Conservation (phyloP, 352 stramenopile genomes). For the Globisporangium iwayamae region DNA sequence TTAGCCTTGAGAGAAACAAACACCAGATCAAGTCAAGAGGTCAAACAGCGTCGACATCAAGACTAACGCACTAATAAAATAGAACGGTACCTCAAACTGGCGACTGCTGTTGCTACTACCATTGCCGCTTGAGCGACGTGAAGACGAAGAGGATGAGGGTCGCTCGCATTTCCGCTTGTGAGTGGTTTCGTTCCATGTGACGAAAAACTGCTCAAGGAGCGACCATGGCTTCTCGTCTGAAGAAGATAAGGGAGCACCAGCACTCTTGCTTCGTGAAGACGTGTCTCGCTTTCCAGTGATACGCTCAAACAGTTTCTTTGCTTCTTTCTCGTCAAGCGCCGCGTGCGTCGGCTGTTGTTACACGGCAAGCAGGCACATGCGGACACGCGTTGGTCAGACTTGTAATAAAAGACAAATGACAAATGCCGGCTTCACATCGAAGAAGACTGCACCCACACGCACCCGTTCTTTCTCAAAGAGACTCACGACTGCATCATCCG, state of each 20-base stretch:
- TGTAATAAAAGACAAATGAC: not conserved
- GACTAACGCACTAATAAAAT: not conserved
- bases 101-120: constrained; percentile 7
- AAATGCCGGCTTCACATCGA: not conserved
- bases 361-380: not conserved
- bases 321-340: constrained; percentile 12
- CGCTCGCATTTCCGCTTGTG: constrained; percentile 16
- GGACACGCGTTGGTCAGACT: not conserved
- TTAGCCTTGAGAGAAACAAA: not conserved
- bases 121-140: constrained; percentile 10
- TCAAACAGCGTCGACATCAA: not conserved
- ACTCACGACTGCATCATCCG: constrained; percentile 27
- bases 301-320: constrained; percentile 12
- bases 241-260: constrained; percentile 1
- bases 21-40: not conserved
- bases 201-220: constrained; percentile 18
- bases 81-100: constrained; percentile 6
- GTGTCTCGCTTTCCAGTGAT: constrained; percentile 14
- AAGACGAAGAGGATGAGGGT: constrained; percentile 5
- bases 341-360: constrained; percentile 1
- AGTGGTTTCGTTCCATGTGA: constrained; percentile 11
- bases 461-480: constrained; percentile 45
- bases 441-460: not conserved
- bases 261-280: constrained; percentile 13
- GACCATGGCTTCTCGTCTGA: constrained; percentile 1